Evolutionary conservation across 192 early-diverging fungal species (phyloP).

Genomic region (Pilaira anomala): DNA sequence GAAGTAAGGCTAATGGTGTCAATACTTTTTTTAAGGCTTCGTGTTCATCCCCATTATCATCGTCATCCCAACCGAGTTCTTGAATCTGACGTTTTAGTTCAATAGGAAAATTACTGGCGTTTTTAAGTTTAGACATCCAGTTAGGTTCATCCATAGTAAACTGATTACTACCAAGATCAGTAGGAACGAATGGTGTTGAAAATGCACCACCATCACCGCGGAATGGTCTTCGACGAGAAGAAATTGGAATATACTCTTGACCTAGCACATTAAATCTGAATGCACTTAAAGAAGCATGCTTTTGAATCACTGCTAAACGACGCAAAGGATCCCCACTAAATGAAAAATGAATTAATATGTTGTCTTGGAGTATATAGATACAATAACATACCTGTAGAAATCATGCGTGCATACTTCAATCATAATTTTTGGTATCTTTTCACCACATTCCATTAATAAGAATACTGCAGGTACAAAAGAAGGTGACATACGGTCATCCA

Average conservation of each 20-base stretch:
- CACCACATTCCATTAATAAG: constrained; percentile 56
- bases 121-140: constrained; percentile 49
- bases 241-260: constrained; percentile 46
- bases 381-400: constrained; percentile 42
- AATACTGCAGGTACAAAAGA: constrained; percentile 46
- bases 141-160: constrained; percentile 52
- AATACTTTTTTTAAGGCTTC: constrained; percentile 41
- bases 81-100: constrained; percentile 52
- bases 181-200: constrained; percentile 47
- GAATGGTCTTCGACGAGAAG: constrained; percentile 46
- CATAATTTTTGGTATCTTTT: constrained; percentile 43
- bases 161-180: constrained; percentile 51
- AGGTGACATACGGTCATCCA: constrained; percentile 44
- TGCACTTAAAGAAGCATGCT: constrained; percentile 43
- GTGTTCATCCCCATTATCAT: constrained; percentile 41
- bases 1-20: constrained; percentile 47
- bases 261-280: constrained; percentile 46
- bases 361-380: background rate
- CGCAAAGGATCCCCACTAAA: constrained; percentile 36
- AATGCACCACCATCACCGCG: constrained; percentile 40
- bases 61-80: constrained; percentile 52
- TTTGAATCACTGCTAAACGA: constrained; percentile 39
- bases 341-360: background rate
- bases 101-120: constrained; percentile 41
- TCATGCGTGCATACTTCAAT: constrained; percentile 42